These are phyloP conservation scores for Oryza punctata DNA, from an alignment of 176 grass and related monocot genomes.

Conservation along the genomic window DNA sequence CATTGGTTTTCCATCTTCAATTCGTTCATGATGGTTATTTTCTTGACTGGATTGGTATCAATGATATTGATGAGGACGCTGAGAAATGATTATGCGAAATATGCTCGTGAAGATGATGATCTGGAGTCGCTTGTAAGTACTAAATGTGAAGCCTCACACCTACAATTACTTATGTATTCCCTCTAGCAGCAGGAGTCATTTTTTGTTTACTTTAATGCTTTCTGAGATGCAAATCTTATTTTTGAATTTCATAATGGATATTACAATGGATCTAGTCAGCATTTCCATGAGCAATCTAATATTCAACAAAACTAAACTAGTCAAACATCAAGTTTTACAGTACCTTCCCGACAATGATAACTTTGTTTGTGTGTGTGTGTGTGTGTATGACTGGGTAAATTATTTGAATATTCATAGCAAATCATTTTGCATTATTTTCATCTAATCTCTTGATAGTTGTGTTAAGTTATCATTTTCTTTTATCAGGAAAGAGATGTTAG, in stretches of 20 bases:
- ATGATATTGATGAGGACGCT: conserved; percentile 99
- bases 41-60: conserved; percentile 94
- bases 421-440: neutral
- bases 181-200: conserved; percentile 11
- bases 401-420: neutral
- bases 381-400: neutral
- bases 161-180: conserved; percentile 1
- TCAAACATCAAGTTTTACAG: neutral
- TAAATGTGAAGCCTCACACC: neutral
- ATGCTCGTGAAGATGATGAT: conserved; percentile 99
- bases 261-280: neutral
- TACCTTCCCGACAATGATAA: neutral
- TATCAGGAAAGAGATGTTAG: conserved; percentile 94
- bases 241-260: neutral
- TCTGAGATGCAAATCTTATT: conserved; percentile 12
- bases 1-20: conserved; percentile 99
- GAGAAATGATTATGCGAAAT: conserved; percentile 99
- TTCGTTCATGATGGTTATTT: conserved; percentile 99
- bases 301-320: neutral
- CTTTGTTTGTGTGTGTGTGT: neutral
- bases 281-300: conserved; percentile 21
- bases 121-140: conserved; percentile 74
- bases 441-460: neutral
- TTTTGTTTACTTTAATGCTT: neutral
- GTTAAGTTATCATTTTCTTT: conserved; percentile 10